phyloP scores from a whole-genome alignment of 257 asterid genomes.

The Verbascum thapsus region DNA sequence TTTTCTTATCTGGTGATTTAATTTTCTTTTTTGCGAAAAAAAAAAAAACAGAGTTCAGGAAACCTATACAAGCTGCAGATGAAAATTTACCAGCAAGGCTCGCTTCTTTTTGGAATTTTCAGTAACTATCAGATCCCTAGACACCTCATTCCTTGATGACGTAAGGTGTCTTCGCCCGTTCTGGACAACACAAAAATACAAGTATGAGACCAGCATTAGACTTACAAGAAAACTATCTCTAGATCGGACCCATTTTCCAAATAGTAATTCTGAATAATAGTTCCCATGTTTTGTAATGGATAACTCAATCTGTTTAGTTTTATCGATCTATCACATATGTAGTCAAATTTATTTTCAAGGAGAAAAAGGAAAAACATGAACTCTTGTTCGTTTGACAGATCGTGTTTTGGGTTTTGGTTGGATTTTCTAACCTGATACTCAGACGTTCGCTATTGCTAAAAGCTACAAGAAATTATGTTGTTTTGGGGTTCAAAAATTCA shows the following conservation, averaged over 20 bases:
- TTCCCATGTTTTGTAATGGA: conserved; percentile 7
- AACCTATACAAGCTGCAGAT: conserved; percentile 30
- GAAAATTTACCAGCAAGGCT: conserved; percentile 76
- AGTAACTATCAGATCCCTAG: conserved; percentile 92
- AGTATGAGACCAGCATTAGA: conserved; percentile 23
- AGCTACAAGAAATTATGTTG: conserved; percentile 13
- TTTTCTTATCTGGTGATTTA: no score
- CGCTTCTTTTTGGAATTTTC: conserved; percentile 86
- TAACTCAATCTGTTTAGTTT: conserved; percentile 16
- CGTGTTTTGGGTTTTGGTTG: conserved; percentile 5
- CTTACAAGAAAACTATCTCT: conserved; percentile 19
- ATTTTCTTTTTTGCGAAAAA: no score
- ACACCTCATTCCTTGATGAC: conserved; percentile 94
- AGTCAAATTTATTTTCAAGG: neutral
- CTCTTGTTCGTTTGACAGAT: conserved; percentile 10
- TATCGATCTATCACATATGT: conserved; percentile 13
- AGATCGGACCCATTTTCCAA: conserved; percentile 4
- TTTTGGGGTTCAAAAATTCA: conserved; percentile 9
- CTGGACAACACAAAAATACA: conserved; percentile 52
- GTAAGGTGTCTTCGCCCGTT: conserved; percentile 94
- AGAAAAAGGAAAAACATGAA: neutral
- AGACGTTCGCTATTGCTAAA: conserved; percentile 6
- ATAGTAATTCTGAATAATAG: conserved; percentile 9
- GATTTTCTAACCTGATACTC: conserved; percentile 28
- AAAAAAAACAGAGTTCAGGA: conserved; percentile 23